A percentile compares a stretch with the other conserved stretches of the same genome.
Evolutionary conservation across 768 basidiomycete genomes (phyloP).

Genomic region (Austroboletus eburneus): DNA sequence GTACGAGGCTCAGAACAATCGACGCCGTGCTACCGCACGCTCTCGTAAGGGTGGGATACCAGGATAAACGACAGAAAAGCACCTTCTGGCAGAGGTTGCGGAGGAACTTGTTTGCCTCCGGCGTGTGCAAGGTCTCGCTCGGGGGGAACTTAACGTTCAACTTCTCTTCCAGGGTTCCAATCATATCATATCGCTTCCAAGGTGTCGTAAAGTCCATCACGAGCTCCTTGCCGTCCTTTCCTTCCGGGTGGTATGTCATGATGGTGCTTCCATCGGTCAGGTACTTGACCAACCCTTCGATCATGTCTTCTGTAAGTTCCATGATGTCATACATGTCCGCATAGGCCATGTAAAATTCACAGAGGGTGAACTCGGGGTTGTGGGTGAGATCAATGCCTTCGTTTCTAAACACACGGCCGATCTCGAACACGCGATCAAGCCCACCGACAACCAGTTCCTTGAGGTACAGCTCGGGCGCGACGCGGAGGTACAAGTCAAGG

Average conservation of each 20-base stretch:
- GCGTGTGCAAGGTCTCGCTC: slow-evolving; percentile 83
- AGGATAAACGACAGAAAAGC: neutral
- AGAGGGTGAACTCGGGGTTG: slow-evolving; percentile 99
- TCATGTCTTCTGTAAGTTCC: slow-evolving; percentile 90
- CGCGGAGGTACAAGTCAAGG: slow-evolving; percentile 93
- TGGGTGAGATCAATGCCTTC: slow-evolving; percentile 99
- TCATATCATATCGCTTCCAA: slow-evolving; percentile 99
- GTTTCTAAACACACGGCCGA: slow-evolving; percentile 96
- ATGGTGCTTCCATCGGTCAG: slow-evolving; percentile 78
- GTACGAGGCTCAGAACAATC: slow-evolving; percentile 96
- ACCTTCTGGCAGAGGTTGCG: slow-evolving; percentile 83
- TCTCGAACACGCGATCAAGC: slow-evolving; percentile 96
- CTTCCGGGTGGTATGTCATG: slow-evolving; percentile 88
- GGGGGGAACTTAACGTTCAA: slow-evolving; percentile 88
- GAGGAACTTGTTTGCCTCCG: slow-evolving; percentile 85
- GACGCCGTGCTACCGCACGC: slow-evolving; percentile 70
- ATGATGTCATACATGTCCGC: slow-evolving; percentile 99
- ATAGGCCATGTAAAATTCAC: slow-evolving; percentile 99
- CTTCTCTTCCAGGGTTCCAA: slow-evolving; percentile 93
- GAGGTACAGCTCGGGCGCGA: slow-evolving; percentile 97
- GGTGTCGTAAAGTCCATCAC: slow-evolving; percentile 87
- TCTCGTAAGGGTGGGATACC: neutral
- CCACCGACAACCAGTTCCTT: slow-evolving; percentile 98
- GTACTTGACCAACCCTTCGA: slow-evolving; percentile 88
- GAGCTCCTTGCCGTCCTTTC: slow-evolving; percentile 74